Conservation (phyloP, 805 yeast genomes). For the Komagataella ulmi region DNA sequence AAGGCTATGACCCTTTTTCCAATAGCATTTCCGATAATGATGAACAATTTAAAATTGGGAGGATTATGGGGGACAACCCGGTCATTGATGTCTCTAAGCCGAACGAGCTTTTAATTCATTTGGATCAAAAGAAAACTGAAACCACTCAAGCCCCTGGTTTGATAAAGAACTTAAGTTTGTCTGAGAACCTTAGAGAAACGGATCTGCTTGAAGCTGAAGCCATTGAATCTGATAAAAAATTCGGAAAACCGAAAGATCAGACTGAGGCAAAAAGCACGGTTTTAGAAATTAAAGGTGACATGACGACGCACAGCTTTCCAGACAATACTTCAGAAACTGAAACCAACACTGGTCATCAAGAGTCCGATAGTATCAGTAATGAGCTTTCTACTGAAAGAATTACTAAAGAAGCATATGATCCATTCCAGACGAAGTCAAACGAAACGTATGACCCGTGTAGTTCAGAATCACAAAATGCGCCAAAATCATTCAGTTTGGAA, state of each 20-base stretch:
- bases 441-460: background rate
- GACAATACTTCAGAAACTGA: background rate
- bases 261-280: background rate
- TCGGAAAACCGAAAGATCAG: background rate
- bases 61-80: background rate
- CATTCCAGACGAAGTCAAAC: background rate
- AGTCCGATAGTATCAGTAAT: background rate
- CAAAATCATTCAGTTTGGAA: background rate
- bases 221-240: slow-evolving; percentile 4
- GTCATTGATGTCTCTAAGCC: background rate
- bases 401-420: background rate
- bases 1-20: background rate
- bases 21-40: background rate
- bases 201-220: slow-evolving; percentile 1
- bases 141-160: slow-evolving; percentile 5
- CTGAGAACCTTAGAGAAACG: background rate
- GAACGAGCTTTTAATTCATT: slow-evolving; percentile 1
- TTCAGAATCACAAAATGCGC: background rate
- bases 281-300: background rate
- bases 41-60: background rate
- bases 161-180: background rate
- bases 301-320: background rate
- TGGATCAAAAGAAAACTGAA: background rate
- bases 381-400: background rate
- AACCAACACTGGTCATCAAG: background rate